Percentiles rank a stretch among this genome's conserved stretches.
Conservation (phyloP, 2,329 filamentous ascomycete species). For the Calonectria hongkongensis region DNA sequence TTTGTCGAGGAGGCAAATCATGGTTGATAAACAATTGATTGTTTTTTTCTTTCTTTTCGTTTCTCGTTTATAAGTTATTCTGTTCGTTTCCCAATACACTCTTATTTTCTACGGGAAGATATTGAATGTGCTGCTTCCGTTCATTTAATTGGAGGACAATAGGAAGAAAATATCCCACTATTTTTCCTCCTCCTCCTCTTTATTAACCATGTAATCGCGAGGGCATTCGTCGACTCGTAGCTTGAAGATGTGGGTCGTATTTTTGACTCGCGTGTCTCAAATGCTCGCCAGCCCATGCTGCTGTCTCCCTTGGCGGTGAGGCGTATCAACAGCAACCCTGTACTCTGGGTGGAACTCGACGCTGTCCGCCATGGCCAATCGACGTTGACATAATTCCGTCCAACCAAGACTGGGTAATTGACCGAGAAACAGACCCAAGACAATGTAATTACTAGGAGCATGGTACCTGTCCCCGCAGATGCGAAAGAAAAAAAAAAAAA, state of each 20-base stretch:
- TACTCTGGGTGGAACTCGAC: background rate
- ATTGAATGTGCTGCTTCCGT: too few species aligned
- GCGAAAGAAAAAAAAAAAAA: background rate
- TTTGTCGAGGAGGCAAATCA: too few species aligned
- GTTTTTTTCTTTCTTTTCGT: too few species aligned
- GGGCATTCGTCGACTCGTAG: background rate
- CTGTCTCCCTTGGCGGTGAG: background rate
- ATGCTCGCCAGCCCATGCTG: background rate
- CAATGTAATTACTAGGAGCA: conserved; percentile 19
- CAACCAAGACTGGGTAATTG: conserved; percentile 18
- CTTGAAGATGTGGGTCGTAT: conserved; percentile 3
- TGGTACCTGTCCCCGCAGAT: conserved; percentile 6
- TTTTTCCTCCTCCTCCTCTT: too few species aligned
- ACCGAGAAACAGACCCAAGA: conserved; percentile 17
- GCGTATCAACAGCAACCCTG: background rate
- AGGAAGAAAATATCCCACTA: too few species aligned
- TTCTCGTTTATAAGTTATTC: too few species aligned
- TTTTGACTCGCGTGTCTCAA: conserved; percentile 18
- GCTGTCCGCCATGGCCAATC: background rate
- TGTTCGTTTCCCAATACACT: too few species aligned
- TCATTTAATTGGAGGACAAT: too few species aligned
- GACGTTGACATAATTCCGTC: conserved; percentile 22
- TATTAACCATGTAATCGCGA: background rate
- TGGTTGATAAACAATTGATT: too few species aligned
- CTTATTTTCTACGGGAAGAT: too few species aligned